Percentiles rank a stretch among this genome's conserved stretches.
Conservation (phyloP, 2,329 filamentous ascomycete species). For the Verticillium zaregamsianum region DNA sequence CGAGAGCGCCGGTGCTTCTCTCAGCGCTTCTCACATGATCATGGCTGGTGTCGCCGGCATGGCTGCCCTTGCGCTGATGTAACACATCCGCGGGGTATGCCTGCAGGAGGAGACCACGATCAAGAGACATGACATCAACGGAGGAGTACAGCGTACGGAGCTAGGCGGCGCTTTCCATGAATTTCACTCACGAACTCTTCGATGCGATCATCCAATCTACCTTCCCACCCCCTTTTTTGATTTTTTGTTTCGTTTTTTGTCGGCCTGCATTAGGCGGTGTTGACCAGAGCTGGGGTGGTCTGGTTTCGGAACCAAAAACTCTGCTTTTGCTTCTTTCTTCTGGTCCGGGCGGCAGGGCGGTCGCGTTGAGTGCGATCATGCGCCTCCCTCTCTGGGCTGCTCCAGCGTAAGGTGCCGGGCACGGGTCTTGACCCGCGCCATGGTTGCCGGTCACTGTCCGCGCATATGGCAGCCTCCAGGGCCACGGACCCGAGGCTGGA, state of each 20-base stretch:
- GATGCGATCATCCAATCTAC: conserved; percentile 10
- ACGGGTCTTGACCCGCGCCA: background rate
- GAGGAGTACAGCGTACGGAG: background rate
- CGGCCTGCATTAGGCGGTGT: background rate
- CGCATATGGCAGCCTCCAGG: background rate
- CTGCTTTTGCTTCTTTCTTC: background rate
- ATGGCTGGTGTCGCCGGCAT: conserved; percentile 47
- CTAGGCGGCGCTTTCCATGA: background rate
- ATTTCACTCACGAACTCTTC: conserved; percentile 5
- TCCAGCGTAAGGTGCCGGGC: background rate
- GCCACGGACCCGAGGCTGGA: background rate
- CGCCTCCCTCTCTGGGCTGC: background rate
- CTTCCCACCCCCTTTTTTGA: conserved; percentile 6
- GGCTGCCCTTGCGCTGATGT: conserved; percentile 47
- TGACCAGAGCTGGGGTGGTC: background rate
- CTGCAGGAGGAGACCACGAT: background rate
- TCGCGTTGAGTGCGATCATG: background rate
- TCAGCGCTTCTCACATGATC: conserved; percentile 40
- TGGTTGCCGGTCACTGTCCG: background rate
- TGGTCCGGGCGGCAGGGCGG: background rate
- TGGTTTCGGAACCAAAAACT: background rate
- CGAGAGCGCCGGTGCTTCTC: conserved; percentile 35
- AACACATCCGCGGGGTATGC: conserved; percentile 20
- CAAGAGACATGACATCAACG: background rate
- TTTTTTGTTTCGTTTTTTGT: conserved; percentile 3